Evolutionary conservation across 257 asterid genomes (phyloP).

Genomic region (Cordia subcordata): DNA sequence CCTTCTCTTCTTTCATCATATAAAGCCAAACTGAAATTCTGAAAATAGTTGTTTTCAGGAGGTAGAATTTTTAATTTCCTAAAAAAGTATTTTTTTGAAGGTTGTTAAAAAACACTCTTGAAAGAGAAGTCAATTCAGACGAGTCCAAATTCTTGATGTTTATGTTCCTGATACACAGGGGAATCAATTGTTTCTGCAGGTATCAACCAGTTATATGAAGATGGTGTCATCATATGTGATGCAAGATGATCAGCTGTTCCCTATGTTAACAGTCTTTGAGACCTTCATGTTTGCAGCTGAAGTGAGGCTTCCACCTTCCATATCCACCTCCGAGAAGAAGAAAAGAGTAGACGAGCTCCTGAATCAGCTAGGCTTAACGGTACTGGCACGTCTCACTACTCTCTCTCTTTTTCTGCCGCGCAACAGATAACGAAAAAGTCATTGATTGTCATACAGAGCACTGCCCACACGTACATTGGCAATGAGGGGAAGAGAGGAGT

Average conservation of each 20-base stretch:
- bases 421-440: neutral
- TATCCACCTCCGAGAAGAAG: slow-evolving; percentile 68
- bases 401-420: neutral
- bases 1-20: too few relatives aligned
- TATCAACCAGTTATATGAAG: slow-evolving; percentile 87
- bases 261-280: slow-evolving; percentile 81
- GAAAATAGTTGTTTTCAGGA: too few relatives aligned
- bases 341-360: slow-evolving; percentile 65
- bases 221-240: slow-evolving; percentile 84
- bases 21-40: too few relatives aligned
- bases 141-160: neutral
- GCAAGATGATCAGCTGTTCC: slow-evolving; percentile 93
- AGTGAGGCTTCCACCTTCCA: slow-evolving; percentile 78
- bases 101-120: too few relatives aligned
- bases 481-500: slow-evolving; percentile 79
- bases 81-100: too few relatives aligned
- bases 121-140: too few relatives aligned
- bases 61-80: too few relatives aligned
- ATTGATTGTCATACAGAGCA: slow-evolving; percentile 31
- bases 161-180: slow-evolving; percentile 5
- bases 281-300: slow-evolving; percentile 90
- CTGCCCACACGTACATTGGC: slow-evolving; percentile 72
- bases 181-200: slow-evolving; percentile 53
- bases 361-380: slow-evolving; percentile 74
- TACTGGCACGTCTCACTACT: slow-evolving; percentile 14